A percentile compares a stretch with the other conserved stretches of the same genome.
phyloP scores from a whole-genome alignment of 805 yeast species.

The Ogataea methanolica region DNA sequence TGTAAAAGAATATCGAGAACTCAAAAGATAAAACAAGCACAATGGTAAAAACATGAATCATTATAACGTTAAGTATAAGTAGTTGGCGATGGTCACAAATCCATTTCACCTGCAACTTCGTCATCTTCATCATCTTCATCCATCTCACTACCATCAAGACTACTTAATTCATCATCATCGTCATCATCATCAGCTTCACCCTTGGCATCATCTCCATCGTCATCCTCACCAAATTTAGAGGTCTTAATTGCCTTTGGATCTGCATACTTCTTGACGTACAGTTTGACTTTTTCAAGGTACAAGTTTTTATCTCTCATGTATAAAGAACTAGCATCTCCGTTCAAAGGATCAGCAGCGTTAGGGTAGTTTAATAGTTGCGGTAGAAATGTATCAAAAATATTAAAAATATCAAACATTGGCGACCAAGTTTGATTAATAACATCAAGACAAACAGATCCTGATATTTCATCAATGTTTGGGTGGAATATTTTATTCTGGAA shows the following conservation, averaged over 20 bases:
- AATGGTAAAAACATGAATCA: background rate
- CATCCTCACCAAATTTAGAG: slow-evolving; percentile 23
- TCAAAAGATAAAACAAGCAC: background rate
- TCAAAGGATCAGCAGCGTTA: slow-evolving; percentile 90
- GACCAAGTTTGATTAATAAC: slow-evolving; percentile 98
- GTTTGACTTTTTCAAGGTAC: slow-evolving; percentile 66
- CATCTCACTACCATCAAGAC: slow-evolving; percentile 14
- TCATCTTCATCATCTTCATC: slow-evolving; percentile 21
- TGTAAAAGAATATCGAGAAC: too few relatives aligned
- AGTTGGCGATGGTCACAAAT: slow-evolving; percentile 13
- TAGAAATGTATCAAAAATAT: slow-evolving; percentile 86
- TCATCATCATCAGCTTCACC: slow-evolving; percentile 27
- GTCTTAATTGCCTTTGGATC: slow-evolving; percentile 30
- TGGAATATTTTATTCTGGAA: slow-evolving; percentile 88
- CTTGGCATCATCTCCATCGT: slow-evolving; percentile 18
- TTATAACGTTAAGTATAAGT: background rate
- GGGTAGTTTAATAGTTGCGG: slow-evolving; percentile 92
- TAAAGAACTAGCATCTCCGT: slow-evolving; percentile 82
- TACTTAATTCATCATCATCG: slow-evolving; percentile 15
- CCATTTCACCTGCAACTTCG: slow-evolving; percentile 33
- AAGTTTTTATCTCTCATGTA: slow-evolving; percentile 62
- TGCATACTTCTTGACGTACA: slow-evolving; percentile 72
- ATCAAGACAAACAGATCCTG: slow-evolving; percentile 91
- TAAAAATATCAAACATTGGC: slow-evolving; percentile 90
- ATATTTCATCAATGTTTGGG: slow-evolving; percentile 89